Evolutionary conservation across 2,329 filamentous ascomycete genomes (phyloP).

Genomic region (Cercospora sp.): DNA sequence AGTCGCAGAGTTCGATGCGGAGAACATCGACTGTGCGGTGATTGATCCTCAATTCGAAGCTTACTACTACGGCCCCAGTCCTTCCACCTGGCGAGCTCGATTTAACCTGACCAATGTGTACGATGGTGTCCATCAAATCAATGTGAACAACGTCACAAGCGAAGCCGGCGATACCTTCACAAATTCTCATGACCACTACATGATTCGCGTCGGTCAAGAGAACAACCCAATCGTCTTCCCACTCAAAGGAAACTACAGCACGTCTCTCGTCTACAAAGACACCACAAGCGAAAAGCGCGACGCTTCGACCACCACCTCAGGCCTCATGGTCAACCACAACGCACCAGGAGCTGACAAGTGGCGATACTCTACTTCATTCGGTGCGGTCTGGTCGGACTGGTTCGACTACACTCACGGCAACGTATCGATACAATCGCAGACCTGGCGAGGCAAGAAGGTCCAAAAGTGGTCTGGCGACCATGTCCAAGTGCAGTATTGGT

Average conservation of each 20-base stretch:
- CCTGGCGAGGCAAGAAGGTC: conserved; percentile 57
- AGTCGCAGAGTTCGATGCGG: conserved; percentile 46
- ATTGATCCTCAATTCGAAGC: conserved; percentile 41
- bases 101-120: conserved; percentile 57
- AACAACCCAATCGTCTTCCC: conserved; percentile 64
- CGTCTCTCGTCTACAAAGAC: conserved; percentile 50
- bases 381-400: conserved; percentile 61
- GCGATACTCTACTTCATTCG: conserved; percentile 64
- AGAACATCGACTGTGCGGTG: conserved; percentile 49
- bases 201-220: conserved; percentile 59
- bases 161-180: conserved; percentile 48
- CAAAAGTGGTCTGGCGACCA: conserved; percentile 64
- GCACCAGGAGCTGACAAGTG: conserved; percentile 63
- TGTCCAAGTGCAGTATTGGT: conserved; percentile 65
- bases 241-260: conserved; percentile 58
- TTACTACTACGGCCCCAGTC: conserved; percentile 54
- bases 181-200: conserved; percentile 59
- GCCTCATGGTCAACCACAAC: conserved; percentile 56
- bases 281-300: conserved; percentile 28
- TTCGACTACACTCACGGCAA: conserved; percentile 55
- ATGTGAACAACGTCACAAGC: conserved; percentile 55
- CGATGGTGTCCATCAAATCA: conserved; percentile 62
- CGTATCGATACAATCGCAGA: conserved; percentile 48
- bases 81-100: conserved; percentile 56
- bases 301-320: conserved; percentile 40